A percentile compares a stretch with the other conserved stretches of the same genome.
phyloP scores from a whole-genome alignment of 2,329 filamentous ascomycete genomes.

The Arthrobotrys entomopaga region DNA sequence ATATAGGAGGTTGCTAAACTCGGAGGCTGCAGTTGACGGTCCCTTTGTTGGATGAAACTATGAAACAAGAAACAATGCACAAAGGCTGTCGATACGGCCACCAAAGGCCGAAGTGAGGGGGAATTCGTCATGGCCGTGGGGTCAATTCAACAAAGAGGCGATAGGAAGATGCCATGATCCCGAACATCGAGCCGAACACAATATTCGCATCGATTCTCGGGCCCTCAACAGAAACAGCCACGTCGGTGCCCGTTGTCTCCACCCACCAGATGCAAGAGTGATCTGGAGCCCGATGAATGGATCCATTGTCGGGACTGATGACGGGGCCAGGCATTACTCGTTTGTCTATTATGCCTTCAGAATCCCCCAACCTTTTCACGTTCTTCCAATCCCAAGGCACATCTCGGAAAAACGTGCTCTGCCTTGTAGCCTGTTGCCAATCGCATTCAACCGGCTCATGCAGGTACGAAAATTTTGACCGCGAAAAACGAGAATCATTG shows the following conservation, averaged over 20 bases:
- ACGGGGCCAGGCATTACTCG: constrained; percentile 1
- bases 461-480: constrained; percentile 54
- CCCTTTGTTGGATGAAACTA: too few relatives aligned
- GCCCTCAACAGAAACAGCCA: neutral
- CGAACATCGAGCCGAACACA: too few relatives aligned
- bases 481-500: constrained; percentile 37
- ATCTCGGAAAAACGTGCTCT: constrained; percentile 44
- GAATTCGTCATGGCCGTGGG: neutral
- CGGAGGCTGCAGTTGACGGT: constrained; percentile 21
- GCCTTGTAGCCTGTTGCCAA: constrained; percentile 48
- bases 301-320: neutral
- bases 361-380: neutral
- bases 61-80: neutral
- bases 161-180: too few relatives aligned
- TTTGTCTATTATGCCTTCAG: constrained; percentile 1
- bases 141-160: neutral
- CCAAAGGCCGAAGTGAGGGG: constrained; percentile 5
- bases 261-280: neutral
- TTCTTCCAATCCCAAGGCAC: constrained; percentile 40
- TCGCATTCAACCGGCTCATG: constrained; percentile 32
- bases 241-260: neutral
- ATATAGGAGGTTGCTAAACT: constrained; percentile 46
- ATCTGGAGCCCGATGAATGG: constrained; percentile 27
- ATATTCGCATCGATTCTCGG: too few relatives aligned
- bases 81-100: neutral